Conservation (phyloP, 805 yeast species). For the Candida hispaniensis region DNA sequence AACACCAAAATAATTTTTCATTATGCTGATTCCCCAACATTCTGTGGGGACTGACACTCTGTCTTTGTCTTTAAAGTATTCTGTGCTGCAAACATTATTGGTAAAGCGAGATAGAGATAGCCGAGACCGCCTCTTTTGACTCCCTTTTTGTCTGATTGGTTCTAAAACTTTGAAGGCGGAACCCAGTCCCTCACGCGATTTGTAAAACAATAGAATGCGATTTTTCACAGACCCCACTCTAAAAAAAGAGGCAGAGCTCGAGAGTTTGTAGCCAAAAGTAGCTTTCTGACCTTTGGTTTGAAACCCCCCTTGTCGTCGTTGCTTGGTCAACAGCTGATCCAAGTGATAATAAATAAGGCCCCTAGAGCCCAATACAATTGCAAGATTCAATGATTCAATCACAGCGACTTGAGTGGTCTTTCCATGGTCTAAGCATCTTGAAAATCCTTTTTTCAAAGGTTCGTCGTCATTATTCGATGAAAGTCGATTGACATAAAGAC, state of each 20-base stretch:
- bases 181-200: slow-evolving; percentile 41
- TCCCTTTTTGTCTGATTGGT: slow-evolving; percentile 34
- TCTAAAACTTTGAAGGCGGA: slow-evolving; percentile 54
- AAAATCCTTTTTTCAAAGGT: slow-evolving; percentile 27
- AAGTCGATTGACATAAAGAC: slow-evolving; percentile 18
- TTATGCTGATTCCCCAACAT: slow-evolving; percentile 48
- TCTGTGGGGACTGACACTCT: slow-evolving; percentile 46
- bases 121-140: slow-evolving; percentile 22
- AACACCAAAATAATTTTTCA: slow-evolving; percentile 55
- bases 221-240: slow-evolving; percentile 59
- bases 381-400: slow-evolving; percentile 42
- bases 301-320: too few species aligned
- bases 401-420: slow-evolving; percentile 53
- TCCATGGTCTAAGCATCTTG: slow-evolving; percentile 39
- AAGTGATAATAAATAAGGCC: slow-evolving; percentile 52
- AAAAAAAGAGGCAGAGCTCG: slow-evolving; percentile 36
- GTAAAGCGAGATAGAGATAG: slow-evolving; percentile 21
- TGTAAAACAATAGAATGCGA: slow-evolving; percentile 45
- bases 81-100: slow-evolving; percentile 25
- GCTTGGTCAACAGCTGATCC: slow-evolving; percentile 40
- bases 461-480: too few species aligned
- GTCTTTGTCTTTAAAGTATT: slow-evolving; percentile 36
- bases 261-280: slow-evolving; percentile 38
- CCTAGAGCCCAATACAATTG: slow-evolving; percentile 49
- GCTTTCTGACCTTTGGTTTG: slow-evolving; percentile 7